Conservation (phyloP, 352 stramenopile species). For the Pythium myriotylum region DNA sequence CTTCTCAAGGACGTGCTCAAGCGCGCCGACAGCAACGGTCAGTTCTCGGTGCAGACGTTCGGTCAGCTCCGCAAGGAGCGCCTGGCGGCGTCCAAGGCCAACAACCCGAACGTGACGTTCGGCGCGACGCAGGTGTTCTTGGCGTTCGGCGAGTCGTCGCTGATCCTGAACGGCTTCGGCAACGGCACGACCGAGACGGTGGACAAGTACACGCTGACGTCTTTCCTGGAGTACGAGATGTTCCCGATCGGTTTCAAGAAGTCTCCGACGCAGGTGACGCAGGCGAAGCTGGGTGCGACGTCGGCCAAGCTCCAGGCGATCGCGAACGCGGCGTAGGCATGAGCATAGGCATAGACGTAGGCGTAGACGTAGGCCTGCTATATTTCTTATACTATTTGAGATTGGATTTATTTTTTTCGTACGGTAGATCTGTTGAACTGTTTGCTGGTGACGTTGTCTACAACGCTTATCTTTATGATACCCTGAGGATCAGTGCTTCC, state of each 20-base stretch:
- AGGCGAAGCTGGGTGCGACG: conserved; percentile 12
- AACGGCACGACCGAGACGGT: conserved; percentile 25
- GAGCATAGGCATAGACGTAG: too few species aligned
- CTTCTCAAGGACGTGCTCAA: conserved; percentile 35
- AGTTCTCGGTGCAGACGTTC: conserved; percentile 10
- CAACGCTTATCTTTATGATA: too few species aligned
- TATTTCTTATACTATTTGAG: too few species aligned
- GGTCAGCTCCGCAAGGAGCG: conserved; percentile 10
- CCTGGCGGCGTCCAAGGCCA: conserved; percentile 5
- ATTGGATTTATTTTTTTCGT: too few species aligned
- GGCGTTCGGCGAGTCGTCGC: conserved; percentile 33
- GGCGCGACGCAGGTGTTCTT: conserved; percentile 21
- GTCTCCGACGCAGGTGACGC: conserved; percentile 20
- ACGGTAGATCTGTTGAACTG: too few species aligned
- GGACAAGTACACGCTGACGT: conserved; percentile 12
- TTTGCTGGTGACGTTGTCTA: too few species aligned
- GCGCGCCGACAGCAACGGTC: not conserved
- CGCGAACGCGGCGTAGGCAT: not conserved
- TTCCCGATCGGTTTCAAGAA: conserved; percentile 34
- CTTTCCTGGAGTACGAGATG: conserved; percentile 36
- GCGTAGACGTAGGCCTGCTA: too few species aligned
- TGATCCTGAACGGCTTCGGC: conserved; percentile 32
- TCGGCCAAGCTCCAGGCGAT: conserved; percentile 21
- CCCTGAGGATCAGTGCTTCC: too few species aligned
- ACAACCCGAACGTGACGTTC: conserved; percentile 4